Base-by-base conservation (phyloP, 2,329 filamentous ascomycete genomes). In the Penicillium polonicum region DNA sequence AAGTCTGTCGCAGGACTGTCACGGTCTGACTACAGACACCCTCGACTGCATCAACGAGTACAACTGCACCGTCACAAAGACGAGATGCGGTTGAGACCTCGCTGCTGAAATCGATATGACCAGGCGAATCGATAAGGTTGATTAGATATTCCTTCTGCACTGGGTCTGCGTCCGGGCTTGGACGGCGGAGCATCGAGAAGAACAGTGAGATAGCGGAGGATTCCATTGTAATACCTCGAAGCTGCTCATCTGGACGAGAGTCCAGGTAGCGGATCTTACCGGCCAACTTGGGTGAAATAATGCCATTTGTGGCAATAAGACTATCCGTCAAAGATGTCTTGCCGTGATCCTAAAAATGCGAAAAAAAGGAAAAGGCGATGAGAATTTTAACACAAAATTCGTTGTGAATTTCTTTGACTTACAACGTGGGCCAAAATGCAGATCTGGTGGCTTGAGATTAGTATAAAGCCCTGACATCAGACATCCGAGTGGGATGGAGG, bases 141-240 rank as follows among this genome's bases (percentile, higher is more conserved):
- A 99, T 91, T 61, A 99, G 82, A 71, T 96, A 97, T 75, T 99
- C 93, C 71, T 91, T 91, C 21, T 89, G 83, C 68, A 88, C 83
- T 0, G 91, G 88, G 15, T 81, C 71, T 6, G 85, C 85, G 17
- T 91, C 87, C 2, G 88, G 87, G 2, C 84, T 80, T 38, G 85
- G 80, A 65, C 91, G 85, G 65, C 92, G 85, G 53, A 96, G 80
- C 83, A 97, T 91, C 36, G 92, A 95, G 74, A 99, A 99, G 77
- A 90, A 95, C 35, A 99, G 82, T 0, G 94, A 97, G 63, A 99
- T 99, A 61, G 94, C 94, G 6, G 93, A 97, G 0, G 94, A 97
- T 75, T 99, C 94, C 94, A 99, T 99, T n/a, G 94, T 99, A 71
- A 99, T 99, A 56, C 94, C 94, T 64, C 94, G 88, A 17, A 90